These are phyloP conservation scores for Dichotomopilus funicola DNA, from an alignment of 2,329 filamentous ascomycete genomes.

Conservation along the genomic window DNA sequence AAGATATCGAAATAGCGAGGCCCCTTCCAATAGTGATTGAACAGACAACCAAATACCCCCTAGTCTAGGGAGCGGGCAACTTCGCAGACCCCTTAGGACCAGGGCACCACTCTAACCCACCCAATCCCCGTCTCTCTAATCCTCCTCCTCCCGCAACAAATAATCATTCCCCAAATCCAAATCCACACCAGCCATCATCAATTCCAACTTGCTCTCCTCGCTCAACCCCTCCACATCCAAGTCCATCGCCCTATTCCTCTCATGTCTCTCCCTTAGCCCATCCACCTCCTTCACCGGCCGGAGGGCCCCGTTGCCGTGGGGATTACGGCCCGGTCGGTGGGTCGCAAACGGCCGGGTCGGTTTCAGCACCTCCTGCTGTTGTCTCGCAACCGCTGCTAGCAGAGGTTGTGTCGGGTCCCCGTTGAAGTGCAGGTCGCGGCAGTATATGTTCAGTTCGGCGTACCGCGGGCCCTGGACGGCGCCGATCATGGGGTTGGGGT, in stretches of 20 bases:
- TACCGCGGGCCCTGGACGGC: conserved; percentile 52
- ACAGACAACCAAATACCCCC: too few relatives aligned
- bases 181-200: conserved; percentile 16
- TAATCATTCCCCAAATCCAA: conserved; percentile 16
- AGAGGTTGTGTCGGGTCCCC: conserved; percentile 39
- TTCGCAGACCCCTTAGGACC: too few relatives aligned
- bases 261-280: neutral
- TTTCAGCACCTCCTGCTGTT: conserved; percentile 38
- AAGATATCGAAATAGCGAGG: too few relatives aligned
- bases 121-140: neutral
- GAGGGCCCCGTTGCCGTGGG: neutral
- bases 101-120: too few relatives aligned
- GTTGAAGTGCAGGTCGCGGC: conserved; percentile 42
- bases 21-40: too few relatives aligned
- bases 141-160: conserved; percentile 23
- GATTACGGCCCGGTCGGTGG: neutral
- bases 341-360: neutral
- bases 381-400: conserved; percentile 35
- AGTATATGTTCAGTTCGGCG: conserved; percentile 38
- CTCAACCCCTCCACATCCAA: conserved; percentile 10
- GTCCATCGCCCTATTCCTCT: conserved; percentile 4
- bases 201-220: conserved; percentile 20
- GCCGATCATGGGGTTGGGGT: conserved; percentile 44
- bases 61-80: too few relatives aligned
- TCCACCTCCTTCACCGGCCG: neutral